phyloP scores from a whole-genome alignment of 176 grass and related monocot species.

The Musa acuminata region DNA sequence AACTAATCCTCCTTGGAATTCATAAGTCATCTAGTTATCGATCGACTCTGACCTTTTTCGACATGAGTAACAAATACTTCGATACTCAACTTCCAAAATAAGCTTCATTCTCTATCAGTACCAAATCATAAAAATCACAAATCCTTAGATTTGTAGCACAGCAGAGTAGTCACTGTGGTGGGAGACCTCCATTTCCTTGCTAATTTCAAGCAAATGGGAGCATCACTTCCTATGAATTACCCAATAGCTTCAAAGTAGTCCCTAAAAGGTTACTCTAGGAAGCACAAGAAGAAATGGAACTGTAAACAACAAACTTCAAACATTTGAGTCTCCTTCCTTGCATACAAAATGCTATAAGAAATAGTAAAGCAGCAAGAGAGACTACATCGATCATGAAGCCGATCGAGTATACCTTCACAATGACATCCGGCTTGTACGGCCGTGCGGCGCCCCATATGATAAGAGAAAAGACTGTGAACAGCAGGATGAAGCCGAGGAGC shows the following conservation, averaged over 20 bases:
- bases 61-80: neutral
- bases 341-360: neutral
- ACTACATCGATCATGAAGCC: neutral
- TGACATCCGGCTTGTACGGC: constrained; percentile 38
- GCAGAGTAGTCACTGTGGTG: neutral
- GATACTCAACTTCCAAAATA: neutral
- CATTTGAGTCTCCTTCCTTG: too few relatives aligned
- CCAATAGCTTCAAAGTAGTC: too few relatives aligned
- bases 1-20: too few relatives aligned
- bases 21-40: neutral
- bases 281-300: too few relatives aligned
- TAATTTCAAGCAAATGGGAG: too few relatives aligned
- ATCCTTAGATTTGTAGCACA: neutral
- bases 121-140: neutral
- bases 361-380: neutral
- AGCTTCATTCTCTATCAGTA: neutral
- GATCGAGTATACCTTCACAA: constrained; percentile 45
- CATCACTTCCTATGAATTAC: too few relatives aligned
- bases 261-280: too few relatives aligned
- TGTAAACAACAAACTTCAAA: neutral
- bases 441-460: constrained; percentile 73
- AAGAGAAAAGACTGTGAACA: constrained; percentile 56
- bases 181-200: neutral
- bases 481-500: constrained; percentile 34
- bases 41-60: neutral